Evolutionary conservation across 305 asterid genomes (phyloP).

Genomic region (Fraxinus dipetala): DNA sequence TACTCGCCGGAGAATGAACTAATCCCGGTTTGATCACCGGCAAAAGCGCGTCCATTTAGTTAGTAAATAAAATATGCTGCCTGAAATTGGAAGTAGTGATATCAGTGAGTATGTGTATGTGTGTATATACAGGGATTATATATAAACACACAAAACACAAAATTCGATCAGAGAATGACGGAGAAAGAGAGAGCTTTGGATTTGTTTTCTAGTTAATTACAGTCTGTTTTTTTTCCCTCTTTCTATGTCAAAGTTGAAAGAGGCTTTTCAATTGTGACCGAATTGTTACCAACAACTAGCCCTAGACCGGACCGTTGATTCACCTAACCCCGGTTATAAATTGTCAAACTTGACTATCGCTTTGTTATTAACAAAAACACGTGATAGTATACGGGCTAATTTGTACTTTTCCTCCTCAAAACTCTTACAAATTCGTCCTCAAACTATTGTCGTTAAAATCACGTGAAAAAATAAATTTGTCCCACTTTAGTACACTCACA

Average conservation of each 20-base stretch:
- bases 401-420: no score
- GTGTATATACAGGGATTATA: not conserved
- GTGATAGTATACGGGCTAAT: not conserved
- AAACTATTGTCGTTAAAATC: not conserved
- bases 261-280: not conserved
- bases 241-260: not conserved
- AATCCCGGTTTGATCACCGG: slow-evolving; percentile 51
- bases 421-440: no score
- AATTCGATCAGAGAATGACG: slow-evolving; percentile 42
- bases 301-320: not conserved
- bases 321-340: not conserved
- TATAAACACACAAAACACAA: not conserved
- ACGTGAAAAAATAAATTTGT: not conserved
- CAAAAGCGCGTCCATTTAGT: slow-evolving; percentile 50
- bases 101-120: not conserved
- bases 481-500: not conserved
- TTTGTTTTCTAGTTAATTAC: slow-evolving; percentile 22
- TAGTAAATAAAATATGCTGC: not conserved
- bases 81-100: not conserved
- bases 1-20: slow-evolving; percentile 21
- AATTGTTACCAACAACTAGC: not conserved
- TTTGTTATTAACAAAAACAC: not conserved
- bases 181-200: slow-evolving; percentile 43
- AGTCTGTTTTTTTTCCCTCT: not conserved
- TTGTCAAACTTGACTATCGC: not conserved